These are phyloP conservation scores for Cryptosporidium parvum DNA, from an alignment of 169 alveolate genomes.

Conservation along the genomic window DNA sequence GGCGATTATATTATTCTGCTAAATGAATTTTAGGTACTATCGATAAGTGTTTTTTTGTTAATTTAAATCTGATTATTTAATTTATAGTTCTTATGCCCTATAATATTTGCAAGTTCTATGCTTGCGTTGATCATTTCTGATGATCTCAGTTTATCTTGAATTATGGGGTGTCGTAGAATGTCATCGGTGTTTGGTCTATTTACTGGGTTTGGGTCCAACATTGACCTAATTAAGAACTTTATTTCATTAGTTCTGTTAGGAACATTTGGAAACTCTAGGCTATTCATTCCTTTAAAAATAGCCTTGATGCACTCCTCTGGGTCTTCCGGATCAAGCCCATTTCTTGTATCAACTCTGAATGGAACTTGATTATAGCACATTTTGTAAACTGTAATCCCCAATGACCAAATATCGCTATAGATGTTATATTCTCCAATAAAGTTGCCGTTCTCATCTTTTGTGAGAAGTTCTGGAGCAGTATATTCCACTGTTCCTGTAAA, in stretches of 20 bases:
- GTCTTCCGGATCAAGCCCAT: slow-evolving; percentile 68
- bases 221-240: slow-evolving; percentile 40
- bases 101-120: slow-evolving; percentile 51
- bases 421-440: slow-evolving; percentile 75
- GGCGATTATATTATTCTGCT: background rate
- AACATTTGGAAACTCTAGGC: slow-evolving; percentile 24
- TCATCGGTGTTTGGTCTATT: slow-evolving; percentile 71
- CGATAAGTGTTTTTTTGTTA: background rate
- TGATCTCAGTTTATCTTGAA: slow-evolving; percentile 57
- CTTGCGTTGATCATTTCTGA: slow-evolving; percentile 49
- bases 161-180: slow-evolving; percentile 58
- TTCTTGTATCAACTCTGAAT: slow-evolving; percentile 16
- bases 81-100: background rate
- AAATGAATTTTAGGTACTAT: background rate
- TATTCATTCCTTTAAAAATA: slow-evolving; percentile 50
- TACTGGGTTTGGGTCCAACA: slow-evolving; percentile 49
- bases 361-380: slow-evolving; percentile 79
- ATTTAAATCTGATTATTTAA: slow-evolving; percentile 3
- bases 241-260: slow-evolving; percentile 46
- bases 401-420: slow-evolving; percentile 86
- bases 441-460: slow-evolving; percentile 75
- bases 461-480: slow-evolving; percentile 88
- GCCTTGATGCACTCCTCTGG: slow-evolving; percentile 63
- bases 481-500: slow-evolving; percentile 87
- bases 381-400: slow-evolving; percentile 84